Percentiles rank a stretch among this genome's conserved stretches.
Evolutionary conservation across 176 grass and related monocot genomes (phyloP).

Genomic region (Hordeum marinum): DNA sequence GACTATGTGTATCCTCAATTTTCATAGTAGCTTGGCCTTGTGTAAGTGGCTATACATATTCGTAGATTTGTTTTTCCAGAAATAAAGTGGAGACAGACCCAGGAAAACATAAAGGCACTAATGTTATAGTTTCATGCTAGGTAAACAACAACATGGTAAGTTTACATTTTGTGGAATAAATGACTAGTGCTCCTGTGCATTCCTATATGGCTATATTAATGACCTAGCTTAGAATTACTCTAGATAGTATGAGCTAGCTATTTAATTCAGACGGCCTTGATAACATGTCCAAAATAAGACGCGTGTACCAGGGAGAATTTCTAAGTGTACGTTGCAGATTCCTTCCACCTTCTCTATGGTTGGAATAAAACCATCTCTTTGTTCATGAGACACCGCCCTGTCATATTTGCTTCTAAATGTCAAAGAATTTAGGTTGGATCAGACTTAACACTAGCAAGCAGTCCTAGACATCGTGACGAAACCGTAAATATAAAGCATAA

Average conservation of each 20-base stretch:
- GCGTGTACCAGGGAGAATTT: slow-evolving; percentile 70
- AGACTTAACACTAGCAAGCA: slow-evolving; percentile 80
- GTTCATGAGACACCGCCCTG: slow-evolving; percentile 37
- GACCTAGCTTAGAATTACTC: not conserved
- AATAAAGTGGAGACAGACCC: not conserved
- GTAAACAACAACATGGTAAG: slow-evolving; percentile 38
- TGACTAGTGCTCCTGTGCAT: slow-evolving; percentile 60
- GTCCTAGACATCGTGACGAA: slow-evolving; percentile 58
- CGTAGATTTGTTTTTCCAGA: not conserved
- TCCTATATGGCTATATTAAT: slow-evolving; percentile 35
- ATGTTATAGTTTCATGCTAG: not conserved
- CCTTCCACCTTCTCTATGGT: too few relatives aligned
- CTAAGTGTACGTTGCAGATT: slow-evolving; percentile 35
- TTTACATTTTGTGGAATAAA: slow-evolving; percentile 78
- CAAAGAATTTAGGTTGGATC: slow-evolving; percentile 70
- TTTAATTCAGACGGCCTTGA: not conserved
- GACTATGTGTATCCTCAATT: not conserved
- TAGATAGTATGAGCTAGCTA: not conserved
- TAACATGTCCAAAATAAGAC: not conserved
- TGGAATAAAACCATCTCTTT: slow-evolving; percentile 61
- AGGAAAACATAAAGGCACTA: not conserved
- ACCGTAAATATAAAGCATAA: slow-evolving; percentile 39
- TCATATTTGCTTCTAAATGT: slow-evolving; percentile 71
- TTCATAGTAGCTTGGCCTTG: too few relatives aligned
- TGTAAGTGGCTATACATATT: not conserved